A percentile compares a stretch with the other conserved stretches of the same genome.
These are phyloP conservation scores for Purpureocillium lavendulum DNA, from an alignment of 2,329 filamentous ascomycete genomes.

Conservation along the genomic window DNA sequence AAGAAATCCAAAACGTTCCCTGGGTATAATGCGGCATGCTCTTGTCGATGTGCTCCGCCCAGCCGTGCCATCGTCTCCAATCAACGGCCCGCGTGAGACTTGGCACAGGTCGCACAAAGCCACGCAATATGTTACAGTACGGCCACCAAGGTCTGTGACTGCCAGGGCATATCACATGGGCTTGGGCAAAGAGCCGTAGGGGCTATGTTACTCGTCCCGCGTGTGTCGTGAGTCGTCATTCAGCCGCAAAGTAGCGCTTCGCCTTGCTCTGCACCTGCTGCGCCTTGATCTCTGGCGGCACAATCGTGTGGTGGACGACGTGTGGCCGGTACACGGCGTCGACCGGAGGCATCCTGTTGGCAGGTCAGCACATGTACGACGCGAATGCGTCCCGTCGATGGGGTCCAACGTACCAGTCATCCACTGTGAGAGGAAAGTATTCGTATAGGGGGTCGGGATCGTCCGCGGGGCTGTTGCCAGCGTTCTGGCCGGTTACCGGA, in stretches of 20 bases:
- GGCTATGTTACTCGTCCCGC: background rate
- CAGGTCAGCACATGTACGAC: background rate
- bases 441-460: slow-evolving; percentile 83
- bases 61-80: slow-evolving; percentile 2
- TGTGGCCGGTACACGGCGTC: slow-evolving; percentile 88
- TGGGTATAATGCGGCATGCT: slow-evolving; percentile 7
- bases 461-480: slow-evolving; percentile 58
- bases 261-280: slow-evolving; percentile 56
- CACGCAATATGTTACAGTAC: slow-evolving; percentile 3
- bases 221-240: slow-evolving; percentile 25
- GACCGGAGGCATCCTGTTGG: slow-evolving; percentile 66
- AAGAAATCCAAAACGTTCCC: background rate
- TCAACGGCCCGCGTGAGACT: background rate
- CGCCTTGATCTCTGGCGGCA: slow-evolving; percentile 62
- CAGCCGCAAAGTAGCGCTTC: slow-evolving; percentile 66
- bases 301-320: slow-evolving; percentile 80
- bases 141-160: background rate
- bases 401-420: slow-evolving; percentile 59
- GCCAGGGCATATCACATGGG: background rate
- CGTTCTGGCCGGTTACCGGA: slow-evolving; percentile 23
- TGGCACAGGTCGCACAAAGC: background rate
- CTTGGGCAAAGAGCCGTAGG: background rate
- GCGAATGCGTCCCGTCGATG: slow-evolving; percentile 1
- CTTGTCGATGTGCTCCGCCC: slow-evolving; percentile 3
- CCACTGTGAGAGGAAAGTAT: slow-evolving; percentile 84